Evolutionary conservation across 495 filamentous ascomycete species (phyloP).

Genomic region (Chaetomium tenue): DNA sequence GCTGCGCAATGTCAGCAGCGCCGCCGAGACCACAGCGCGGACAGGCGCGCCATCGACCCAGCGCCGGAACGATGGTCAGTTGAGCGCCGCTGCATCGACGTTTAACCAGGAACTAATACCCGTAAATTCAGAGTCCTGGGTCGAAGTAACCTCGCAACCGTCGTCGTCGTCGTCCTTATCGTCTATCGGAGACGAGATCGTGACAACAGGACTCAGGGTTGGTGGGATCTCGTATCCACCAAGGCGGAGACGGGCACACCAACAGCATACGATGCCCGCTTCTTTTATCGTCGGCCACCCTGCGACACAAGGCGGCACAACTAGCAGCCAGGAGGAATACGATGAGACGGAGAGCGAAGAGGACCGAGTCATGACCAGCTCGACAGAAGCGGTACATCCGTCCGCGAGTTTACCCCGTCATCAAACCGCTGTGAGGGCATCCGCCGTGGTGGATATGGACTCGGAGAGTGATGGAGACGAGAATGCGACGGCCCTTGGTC

Average conservation of each 20-base stretch:
- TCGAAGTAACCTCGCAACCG: conserved; percentile 89
- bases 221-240: conserved; percentile 53
- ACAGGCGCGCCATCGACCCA: conserved; percentile 29
- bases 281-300: conserved; percentile 39
- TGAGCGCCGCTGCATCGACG: not conserved
- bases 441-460: conserved; percentile 29
- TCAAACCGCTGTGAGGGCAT: conserved; percentile 21
- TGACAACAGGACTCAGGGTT: conserved; percentile 79
- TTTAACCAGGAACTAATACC: conserved; percentile 19
- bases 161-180: conserved; percentile 90
- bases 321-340: conserved; percentile 87
- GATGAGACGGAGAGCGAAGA: conserved; percentile 56
- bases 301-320: conserved; percentile 50
- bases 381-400: conserved; percentile 67
- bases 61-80: conserved; percentile 40
- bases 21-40: conserved; percentile 16
- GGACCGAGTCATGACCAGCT: conserved; percentile 79
- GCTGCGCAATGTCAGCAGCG: conserved; percentile 11
- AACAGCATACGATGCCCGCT: conserved; percentile 41
- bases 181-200: conserved; percentile 81
- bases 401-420: conserved; percentile 26
- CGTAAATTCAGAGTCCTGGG: conserved; percentile 83
- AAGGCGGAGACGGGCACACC: conserved; percentile 56
- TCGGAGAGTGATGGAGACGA: conserved; percentile 62
- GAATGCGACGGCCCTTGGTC: conserved; percentile 74